A percentile compares a stretch with the other conserved stretches of the same genome.
phyloP scores from a whole-genome alignment of 306 rosid species.

The Quercus aquifolioides region DNA sequence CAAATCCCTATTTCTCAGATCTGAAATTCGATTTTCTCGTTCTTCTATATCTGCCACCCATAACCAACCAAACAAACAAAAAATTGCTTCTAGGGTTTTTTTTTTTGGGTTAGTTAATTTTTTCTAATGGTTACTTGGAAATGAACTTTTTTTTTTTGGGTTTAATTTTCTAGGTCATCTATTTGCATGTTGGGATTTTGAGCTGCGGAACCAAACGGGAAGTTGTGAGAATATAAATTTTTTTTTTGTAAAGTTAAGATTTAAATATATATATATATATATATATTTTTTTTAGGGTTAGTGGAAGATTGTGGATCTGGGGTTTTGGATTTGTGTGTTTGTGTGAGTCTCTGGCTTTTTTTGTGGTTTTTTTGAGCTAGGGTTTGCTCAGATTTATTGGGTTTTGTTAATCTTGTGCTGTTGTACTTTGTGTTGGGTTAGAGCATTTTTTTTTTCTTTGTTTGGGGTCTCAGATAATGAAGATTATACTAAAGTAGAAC shows the following conservation, averaged over 20 bases:
- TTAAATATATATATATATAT: no score
- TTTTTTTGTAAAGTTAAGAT: not conserved
- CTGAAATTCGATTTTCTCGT: slow-evolving; percentile 13
- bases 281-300: no score
- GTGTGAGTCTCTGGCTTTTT: not conserved
- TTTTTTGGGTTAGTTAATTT: not conserved
- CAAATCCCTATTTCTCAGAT: slow-evolving; percentile 24
- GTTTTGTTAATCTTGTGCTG: not conserved
- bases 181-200: not conserved
- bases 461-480: not conserved
- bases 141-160: slow-evolving; percentile 9
- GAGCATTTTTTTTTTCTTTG: no score
- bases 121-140: not conserved
- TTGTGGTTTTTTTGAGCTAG: not conserved
- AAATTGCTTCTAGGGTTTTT: slow-evolving; percentile 20
- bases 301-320: not conserved
- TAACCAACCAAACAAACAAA: no score
- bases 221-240: not conserved
- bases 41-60: not conserved
- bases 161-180: not conserved
- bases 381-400: not conserved
- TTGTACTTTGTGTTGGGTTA: not conserved
- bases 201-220: not conserved
- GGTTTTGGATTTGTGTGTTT: not conserved
- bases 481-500: not conserved